Base-by-base conservation (phyloP, 1,139 yeast species). In the Tardiomyces blankii region DNA sequence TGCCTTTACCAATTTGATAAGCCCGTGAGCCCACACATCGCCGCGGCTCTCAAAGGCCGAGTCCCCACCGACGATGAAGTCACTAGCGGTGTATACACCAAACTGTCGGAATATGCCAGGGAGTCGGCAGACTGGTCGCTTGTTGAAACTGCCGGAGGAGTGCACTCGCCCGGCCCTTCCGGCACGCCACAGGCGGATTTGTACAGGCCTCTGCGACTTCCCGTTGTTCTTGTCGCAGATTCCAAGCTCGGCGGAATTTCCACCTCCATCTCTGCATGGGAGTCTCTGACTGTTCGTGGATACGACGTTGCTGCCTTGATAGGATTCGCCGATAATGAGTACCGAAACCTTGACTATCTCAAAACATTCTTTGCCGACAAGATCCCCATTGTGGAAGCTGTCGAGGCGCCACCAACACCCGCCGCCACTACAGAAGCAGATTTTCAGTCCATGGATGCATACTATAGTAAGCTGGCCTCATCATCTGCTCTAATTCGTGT, bases 91-190 rank as follows among this genome's bases (percentile, higher is more conserved):
- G 35, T 30, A 9, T 30, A 30, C 16, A 14, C 5, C n/a, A 30
- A 14, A 14, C 35, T 30, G 9, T 3, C 5, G 35, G 35, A 30
- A n/a, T 11, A 14, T 19, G 41, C 14, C 40, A 33, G n/a, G 19
- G 41, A 6, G 35, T 23, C 11, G 41, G 45, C 45, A 16, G 46
- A 42, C 1, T 54, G 54, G 52, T 52, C 53, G 9, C 39, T 58
- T 25, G 49, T 56, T 4, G 62, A 58, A 43, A 52, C 62, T 1
- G 62, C 62, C 16, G 62, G 62, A 2, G 62, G 62, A 7, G 60
- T 55, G 1, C 49, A 58, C 27, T 56, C 61, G 5, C 62, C 62
- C 2, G 49, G 54, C 1, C 60, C 60, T 2, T 46, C 54, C 2
- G 54, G 56, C 19, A 43, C 53, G 2, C 46, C 52, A 1, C 62